Conservation (phyloP, 2,329 filamentous ascomycete species). For the Talaromyces islandicus region DNA sequence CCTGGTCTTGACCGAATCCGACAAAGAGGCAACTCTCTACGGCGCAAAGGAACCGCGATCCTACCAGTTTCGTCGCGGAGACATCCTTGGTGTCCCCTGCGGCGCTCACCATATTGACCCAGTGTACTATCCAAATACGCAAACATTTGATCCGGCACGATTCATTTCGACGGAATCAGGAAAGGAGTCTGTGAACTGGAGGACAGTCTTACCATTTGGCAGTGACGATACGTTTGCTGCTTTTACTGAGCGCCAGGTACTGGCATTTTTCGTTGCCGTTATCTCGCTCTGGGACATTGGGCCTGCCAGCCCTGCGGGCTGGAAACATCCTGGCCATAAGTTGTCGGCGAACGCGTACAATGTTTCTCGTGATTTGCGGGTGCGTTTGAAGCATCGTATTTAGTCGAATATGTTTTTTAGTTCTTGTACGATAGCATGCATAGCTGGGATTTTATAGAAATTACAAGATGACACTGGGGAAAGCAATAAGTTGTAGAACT, state of each 20-base stretch:
- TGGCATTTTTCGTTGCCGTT: conserved; percentile 48
- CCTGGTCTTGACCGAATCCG: conserved; percentile 33
- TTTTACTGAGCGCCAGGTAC: conserved; percentile 42
- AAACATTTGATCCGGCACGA: conserved; percentile 38
- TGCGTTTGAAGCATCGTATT: conserved; percentile 44
- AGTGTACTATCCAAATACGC: conserved; percentile 34
- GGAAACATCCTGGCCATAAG: conserved; percentile 47
- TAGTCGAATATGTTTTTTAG: neutral
- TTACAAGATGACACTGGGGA: too few species aligned
- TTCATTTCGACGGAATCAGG: conserved; percentile 40
- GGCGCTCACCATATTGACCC: conserved; percentile 40
- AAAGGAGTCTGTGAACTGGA: conserved; percentile 28
- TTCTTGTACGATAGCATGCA: neutral
- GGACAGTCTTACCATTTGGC: conserved; percentile 44
- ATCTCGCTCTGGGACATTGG: conserved; percentile 53
- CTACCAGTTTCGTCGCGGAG: conserved; percentile 37
- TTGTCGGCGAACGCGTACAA: conserved; percentile 46
- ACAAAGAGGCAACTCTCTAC: conserved; percentile 23
- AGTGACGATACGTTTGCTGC: conserved; percentile 39
- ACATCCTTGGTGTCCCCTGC: conserved; percentile 40
- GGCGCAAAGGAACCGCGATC: conserved; percentile 23
- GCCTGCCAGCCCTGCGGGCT: conserved; percentile 38
- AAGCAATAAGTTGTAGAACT: too few species aligned
- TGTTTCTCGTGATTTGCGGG: conserved; percentile 48
- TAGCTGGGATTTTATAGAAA: neutral